Evolutionary conservation across 805 yeast species (phyloP).

Genomic region (Wickerhamomyces strasburgensis): DNA sequence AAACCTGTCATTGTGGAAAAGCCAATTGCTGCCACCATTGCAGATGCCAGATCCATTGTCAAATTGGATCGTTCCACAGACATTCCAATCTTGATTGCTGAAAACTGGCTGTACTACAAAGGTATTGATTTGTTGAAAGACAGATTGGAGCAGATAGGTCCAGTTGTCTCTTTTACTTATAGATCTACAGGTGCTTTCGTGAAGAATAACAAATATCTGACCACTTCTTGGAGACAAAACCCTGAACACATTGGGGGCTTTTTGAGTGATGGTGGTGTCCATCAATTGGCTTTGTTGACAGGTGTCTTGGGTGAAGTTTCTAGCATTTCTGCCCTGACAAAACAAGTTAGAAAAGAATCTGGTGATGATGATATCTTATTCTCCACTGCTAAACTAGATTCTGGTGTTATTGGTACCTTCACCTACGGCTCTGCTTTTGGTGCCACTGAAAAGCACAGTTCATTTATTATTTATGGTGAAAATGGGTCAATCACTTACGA

Average conservation of each 20-base stretch:
- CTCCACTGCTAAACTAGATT: slow-evolving; percentile 71
- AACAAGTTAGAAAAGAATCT: slow-evolving; percentile 68
- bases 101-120: slow-evolving; percentile 77
- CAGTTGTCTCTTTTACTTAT: slow-evolving; percentile 62
- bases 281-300: slow-evolving; percentile 83
- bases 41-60: slow-evolving; percentile 79
- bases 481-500: slow-evolving; percentile 71
- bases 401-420: slow-evolving; percentile 55
- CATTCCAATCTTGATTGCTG: slow-evolving; percentile 71
- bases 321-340: slow-evolving; percentile 69
- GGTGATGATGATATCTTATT: slow-evolving; percentile 82
- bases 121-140: slow-evolving; percentile 51
- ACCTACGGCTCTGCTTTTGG: slow-evolving; percentile 48
- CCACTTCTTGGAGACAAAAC: slow-evolving; percentile 80
- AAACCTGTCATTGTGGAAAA: slow-evolving; percentile 85
- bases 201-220: slow-evolving; percentile 51
- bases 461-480: slow-evolving; percentile 70
- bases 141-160: slow-evolving; percentile 68
- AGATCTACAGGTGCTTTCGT: slow-evolving; percentile 71
- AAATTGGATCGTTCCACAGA: slow-evolving; percentile 54
- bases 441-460: slow-evolving; percentile 64
- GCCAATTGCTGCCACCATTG: slow-evolving; percentile 84
- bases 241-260: slow-evolving; percentile 94
- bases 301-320: slow-evolving; percentile 73
- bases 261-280: slow-evolving; percentile 94